Conservation (phyloP, 495 filamentous ascomycete species). For the Aspergillus leporis region DNA sequence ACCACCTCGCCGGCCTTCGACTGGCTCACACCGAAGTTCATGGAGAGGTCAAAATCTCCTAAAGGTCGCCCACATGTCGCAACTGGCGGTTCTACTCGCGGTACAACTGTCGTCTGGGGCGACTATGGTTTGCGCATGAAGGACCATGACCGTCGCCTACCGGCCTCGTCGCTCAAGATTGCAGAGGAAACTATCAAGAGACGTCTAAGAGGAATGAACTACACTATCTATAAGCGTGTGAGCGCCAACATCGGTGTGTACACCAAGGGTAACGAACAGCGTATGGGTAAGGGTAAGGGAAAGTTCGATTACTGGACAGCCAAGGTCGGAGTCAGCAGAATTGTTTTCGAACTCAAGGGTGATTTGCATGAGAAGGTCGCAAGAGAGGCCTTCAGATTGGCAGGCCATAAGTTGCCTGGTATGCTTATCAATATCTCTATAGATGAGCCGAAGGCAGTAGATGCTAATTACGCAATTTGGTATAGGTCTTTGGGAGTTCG, state of each 20-base stretch:
- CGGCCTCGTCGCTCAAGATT: constrained; percentile 79
- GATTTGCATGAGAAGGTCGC: constrained; percentile 92
- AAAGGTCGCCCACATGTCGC: constrained; percentile 87
- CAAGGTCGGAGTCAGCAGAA: constrained; percentile 79
- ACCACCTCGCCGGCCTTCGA: constrained; percentile 62
- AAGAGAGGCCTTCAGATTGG: constrained; percentile 90
- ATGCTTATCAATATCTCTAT: constrained; percentile 25
- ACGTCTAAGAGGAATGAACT: constrained; percentile 87
- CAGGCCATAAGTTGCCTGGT: constrained; percentile 95
- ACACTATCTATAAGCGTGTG: constrained; percentile 86
- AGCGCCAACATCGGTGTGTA: constrained; percentile 92
- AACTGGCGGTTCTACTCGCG: constrained; percentile 86
- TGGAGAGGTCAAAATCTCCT: constrained; percentile 78
- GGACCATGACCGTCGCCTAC: constrained; percentile 89
- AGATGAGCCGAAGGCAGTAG: not conserved
- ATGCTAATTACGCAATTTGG: constrained; percentile 24
- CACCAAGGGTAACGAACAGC: constrained; percentile 89
- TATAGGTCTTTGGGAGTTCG: constrained; percentile 87
- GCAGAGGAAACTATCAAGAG: constrained; percentile 91
- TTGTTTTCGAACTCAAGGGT: constrained; percentile 91
- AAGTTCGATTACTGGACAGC: constrained; percentile 95
- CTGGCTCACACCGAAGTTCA: constrained; percentile 79
- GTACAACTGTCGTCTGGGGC: constrained; percentile 94
- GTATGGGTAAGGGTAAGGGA: constrained; percentile 99
- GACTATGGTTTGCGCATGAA: constrained; percentile 93